Evolutionary conservation across 129 eudicot genomes (phyloP).

Genomic region (Tagetes patula): DNA sequence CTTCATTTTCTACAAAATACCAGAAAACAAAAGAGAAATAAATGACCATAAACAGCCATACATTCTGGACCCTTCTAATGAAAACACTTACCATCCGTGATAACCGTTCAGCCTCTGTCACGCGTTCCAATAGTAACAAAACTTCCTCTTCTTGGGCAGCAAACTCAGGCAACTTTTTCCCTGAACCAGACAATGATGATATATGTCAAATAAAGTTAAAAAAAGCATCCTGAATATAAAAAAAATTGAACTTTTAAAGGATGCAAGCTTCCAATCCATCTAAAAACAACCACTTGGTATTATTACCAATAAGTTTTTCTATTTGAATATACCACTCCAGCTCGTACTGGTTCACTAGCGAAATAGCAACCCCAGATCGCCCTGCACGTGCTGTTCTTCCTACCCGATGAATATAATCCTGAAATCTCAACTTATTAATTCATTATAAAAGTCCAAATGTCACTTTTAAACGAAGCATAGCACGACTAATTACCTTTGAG

Average conservation of each 20-base stretch:
- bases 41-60: neutral
- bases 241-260: no score
- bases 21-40: neutral
- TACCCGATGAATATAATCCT: slow-evolving; percentile 96
- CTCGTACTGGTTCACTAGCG: slow-evolving; percentile 92
- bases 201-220: neutral
- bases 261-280: neutral
- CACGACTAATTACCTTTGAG: slow-evolving; percentile 58
- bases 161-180: slow-evolving; percentile 64
- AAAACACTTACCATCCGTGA: slow-evolving; percentile 48
- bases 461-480: neutral
- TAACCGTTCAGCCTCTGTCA: slow-evolving; percentile 72
- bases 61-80: neutral
- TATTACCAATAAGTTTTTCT: slow-evolving; percentile 78
- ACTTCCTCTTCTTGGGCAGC: slow-evolving; percentile 77
- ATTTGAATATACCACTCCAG: slow-evolving; percentile 87
- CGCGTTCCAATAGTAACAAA: slow-evolving; percentile 57
- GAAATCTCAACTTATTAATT: slow-evolving; percentile 24
- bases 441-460: neutral
- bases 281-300: neutral
- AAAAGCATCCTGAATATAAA: neutral
- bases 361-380: slow-evolving; percentile 85
- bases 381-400: slow-evolving; percentile 99
- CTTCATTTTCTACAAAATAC: slow-evolving; percentile 60
- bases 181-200: slow-evolving; percentile 34